phyloP scores from a whole-genome alignment of 208 protist genomes.

The Acanthamoeba polyphaga region DNA sequence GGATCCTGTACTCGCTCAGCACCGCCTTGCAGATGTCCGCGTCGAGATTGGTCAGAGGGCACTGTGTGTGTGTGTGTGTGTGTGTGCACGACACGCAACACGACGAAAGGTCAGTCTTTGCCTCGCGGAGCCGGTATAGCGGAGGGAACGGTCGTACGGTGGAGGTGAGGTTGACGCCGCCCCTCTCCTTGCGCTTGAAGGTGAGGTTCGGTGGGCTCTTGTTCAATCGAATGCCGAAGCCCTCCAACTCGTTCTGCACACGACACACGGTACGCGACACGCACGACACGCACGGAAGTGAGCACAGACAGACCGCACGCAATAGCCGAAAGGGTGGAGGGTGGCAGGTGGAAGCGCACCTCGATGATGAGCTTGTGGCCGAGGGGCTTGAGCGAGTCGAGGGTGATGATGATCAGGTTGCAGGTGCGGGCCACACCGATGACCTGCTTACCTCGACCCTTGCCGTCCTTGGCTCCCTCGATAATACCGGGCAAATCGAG shows the following conservation, averaged over 20 bases:
- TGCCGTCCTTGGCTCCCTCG: constrained; percentile 97
- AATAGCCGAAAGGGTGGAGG: too few species aligned
- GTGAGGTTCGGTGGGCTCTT: constrained; percentile 94
- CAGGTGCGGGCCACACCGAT: constrained; percentile 98
- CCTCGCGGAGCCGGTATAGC: too few species aligned
- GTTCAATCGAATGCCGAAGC: constrained; percentile 98
- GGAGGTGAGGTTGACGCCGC: too few species aligned
- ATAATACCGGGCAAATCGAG: constrained; percentile 99
- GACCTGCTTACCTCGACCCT: constrained; percentile 98
- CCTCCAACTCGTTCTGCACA: constrained; percentile 96
- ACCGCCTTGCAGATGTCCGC: constrained; percentile 69
- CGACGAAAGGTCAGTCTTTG: too few species aligned
- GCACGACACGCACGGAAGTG: background rate
- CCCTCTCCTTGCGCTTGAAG: constrained; percentile 93
- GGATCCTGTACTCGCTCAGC: constrained; percentile 91
- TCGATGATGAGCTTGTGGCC: constrained; percentile 93
- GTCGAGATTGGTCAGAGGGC: constrained; percentile 74
- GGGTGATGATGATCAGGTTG: constrained; percentile 98
- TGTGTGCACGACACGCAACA: constrained; percentile 89
- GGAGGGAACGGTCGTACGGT: background rate
- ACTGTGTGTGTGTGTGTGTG: constrained; percentile 56
- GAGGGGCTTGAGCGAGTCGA: constrained; percentile 98
- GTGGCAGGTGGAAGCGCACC: constrained; percentile 32
- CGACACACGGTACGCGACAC: too few species aligned
- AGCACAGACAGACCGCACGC: constrained; percentile 74